Evolutionary conservation across 1,284 basidiomycete genomes (phyloP), one percentile per base, ranked within the genome.

Genomic region (Moniliella sp.): DNA sequence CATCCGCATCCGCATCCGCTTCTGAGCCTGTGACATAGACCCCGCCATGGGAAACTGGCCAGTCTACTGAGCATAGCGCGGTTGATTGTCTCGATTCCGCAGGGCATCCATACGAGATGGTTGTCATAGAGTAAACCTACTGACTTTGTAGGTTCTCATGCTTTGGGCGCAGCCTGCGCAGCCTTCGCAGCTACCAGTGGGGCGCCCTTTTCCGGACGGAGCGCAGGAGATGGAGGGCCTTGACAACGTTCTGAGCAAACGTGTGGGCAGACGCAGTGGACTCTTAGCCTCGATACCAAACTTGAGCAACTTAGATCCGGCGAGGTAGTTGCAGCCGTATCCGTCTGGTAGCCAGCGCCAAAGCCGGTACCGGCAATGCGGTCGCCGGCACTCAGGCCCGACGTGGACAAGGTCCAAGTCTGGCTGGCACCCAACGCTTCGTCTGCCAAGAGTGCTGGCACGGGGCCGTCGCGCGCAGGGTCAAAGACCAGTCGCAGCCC

Each of bases 221-320:
- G 40, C 67, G 67, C 73, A 93, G 79, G 45, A 81, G 75, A 36
- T 67, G 56, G 43, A 94, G 62, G 11, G 77, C 73, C 36, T 71
- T 66, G 12, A 65, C 62, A 31, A 93, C 62, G 28, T 72, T 70
- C 37, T 67, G 51, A 50, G 78, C 74, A 61, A 91, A 80, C 8
- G 83, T 86, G 16, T 77, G 78, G 15, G 81, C 84, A 19, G 64
- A 57, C 4, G 67, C 21, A 29, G 33, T 30, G n/a, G n/a, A n/a
- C n/a, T n/a, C 62, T 94, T 94, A 34, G 76, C 79, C 63, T 94
- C 86, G 54, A 94, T 75, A 2, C 88, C 88, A 64, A 94, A 88
- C 63, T 86, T 91, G 63, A 94, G 70, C 41, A 75, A 65, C 33
- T 75, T 65, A 10, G 75, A 71, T 11, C 76, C 82, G 36, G 78